These are phyloP conservation scores for Hymenochaete sp. DNA, from an alignment of 1,284 basidiomycete species.

Conservation along the genomic window DNA sequence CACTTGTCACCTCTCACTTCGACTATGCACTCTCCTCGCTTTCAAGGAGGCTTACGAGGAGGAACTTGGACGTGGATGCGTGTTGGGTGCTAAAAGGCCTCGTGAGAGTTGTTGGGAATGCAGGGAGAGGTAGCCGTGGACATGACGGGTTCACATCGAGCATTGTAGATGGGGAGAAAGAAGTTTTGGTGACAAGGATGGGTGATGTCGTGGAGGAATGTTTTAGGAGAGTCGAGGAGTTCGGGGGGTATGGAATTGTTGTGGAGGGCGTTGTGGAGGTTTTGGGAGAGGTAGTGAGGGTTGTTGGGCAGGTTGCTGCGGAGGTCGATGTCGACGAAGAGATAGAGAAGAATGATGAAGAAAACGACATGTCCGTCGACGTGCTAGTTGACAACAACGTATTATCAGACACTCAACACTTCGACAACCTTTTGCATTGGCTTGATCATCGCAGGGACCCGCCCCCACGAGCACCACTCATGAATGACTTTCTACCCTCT, in stretches of 20 bases:
- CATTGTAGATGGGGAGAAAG: no score
- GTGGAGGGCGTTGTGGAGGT: slow-evolving; percentile 85
- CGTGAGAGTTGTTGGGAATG: slow-evolving; percentile 74
- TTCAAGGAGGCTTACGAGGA: slow-evolving; percentile 67
- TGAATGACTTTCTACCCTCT: slow-evolving; percentile 45
- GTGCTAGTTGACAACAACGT: no score
- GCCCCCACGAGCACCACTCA: slow-evolving; percentile 28
- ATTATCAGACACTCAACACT: slow-evolving; percentile 21
- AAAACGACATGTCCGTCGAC: slow-evolving; percentile 9
- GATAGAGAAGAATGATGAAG: slow-evolving; percentile 17
- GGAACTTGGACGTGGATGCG: slow-evolving; percentile 72
- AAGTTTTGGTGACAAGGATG: slow-evolving; percentile 80
- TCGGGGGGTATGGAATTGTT: slow-evolving; percentile 79
- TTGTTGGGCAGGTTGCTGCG: no score
- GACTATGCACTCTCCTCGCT: slow-evolving; percentile 89
- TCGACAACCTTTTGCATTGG: slow-evolving; percentile 58
- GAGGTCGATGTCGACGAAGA: slow-evolving; percentile 47
- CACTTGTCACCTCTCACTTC: slow-evolving; percentile 84
- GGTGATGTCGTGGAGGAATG: slow-evolving; percentile 92
- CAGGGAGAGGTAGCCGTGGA: no score
- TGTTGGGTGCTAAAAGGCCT: slow-evolving; percentile 75
- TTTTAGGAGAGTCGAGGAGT: slow-evolving; percentile 89
- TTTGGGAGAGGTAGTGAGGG: slow-evolving; percentile 66
- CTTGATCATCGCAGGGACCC: slow-evolving; percentile 41
- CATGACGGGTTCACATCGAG: no score